phyloP scores from a whole-genome alignment of 2,329 filamentous ascomycete genomes.

The Coniella vitis region DNA sequence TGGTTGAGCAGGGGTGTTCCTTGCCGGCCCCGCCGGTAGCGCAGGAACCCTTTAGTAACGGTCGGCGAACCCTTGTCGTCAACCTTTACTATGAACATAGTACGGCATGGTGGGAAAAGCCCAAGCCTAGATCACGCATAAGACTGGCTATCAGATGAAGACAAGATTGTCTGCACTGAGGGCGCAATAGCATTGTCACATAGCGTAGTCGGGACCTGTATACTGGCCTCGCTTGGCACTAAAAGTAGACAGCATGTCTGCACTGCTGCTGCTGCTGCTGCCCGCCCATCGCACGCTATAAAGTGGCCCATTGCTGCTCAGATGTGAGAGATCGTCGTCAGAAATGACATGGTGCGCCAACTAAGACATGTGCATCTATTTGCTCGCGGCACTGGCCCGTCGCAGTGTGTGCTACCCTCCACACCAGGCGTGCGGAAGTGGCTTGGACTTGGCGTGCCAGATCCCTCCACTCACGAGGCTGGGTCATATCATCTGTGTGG shows the following conservation, averaged over 20 bases:
- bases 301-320: not conserved
- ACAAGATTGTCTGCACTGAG: too few species aligned
- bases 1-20: conserved; percentile 6
- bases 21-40: not conserved
- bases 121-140: too few species aligned
- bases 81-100: too few species aligned
- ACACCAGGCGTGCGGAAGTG: not conserved
- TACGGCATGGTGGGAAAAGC: too few species aligned
- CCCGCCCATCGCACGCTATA: too few species aligned
- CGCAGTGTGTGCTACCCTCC: conserved; percentile 8
- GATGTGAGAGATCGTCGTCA: conserved; percentile 16
- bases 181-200: too few species aligned
- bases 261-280: too few species aligned
- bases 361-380: not conserved
- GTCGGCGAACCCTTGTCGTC: conserved; percentile 1
- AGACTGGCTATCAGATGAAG: too few species aligned
- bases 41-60: conserved; percentile 4
- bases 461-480: conserved; percentile 4
- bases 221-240: too few species aligned
- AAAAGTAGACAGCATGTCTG: too few species aligned
- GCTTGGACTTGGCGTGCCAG: not conserved
- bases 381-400: conserved; percentile 1
- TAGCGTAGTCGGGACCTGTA: too few species aligned
- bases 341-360: conserved; percentile 2
- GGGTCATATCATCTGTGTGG: conserved; percentile 2